phyloP scores from a whole-genome alignment of 148 eudicot genomes.

The Rhododendron williamsianum region DNA sequence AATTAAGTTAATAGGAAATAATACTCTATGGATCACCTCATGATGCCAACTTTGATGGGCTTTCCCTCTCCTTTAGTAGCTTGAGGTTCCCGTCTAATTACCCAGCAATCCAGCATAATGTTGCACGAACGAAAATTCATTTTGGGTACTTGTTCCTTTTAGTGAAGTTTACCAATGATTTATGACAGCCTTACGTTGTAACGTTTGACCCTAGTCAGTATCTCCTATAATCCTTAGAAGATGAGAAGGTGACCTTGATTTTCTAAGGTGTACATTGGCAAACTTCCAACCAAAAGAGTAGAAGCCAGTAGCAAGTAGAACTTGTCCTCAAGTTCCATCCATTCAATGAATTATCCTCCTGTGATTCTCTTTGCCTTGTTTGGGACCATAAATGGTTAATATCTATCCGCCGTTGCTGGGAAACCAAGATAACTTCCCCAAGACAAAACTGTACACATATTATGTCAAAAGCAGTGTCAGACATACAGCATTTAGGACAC shows the following conservation, averaged over 20 bases:
- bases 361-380: neutral
- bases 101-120: neutral
- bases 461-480: neutral
- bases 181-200: neutral
- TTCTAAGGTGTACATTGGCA: neutral
- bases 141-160: neutral
- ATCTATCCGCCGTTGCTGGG: neutral
- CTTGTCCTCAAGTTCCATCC: neutral
- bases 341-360: neutral
- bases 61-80: neutral
- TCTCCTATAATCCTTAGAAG: neutral
- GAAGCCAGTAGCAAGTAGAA: neutral
- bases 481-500: neutral
- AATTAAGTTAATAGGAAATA: neutral
- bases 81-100: neutral
- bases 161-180: neutral
- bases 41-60: neutral
- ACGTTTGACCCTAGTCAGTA: neutral
- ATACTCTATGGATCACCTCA: neutral
- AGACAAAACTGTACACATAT: neutral
- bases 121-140: neutral
- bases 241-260: neutral
- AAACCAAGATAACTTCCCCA: slow-evolving; percentile 1
- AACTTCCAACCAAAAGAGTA: neutral
- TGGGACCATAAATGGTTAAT: neutral